A percentile compares a stretch with the other conserved stretches of the same genome.
Conservation (phyloP, 371 early-diverging fungal genomes). For the Mortierella sp. region DNA sequence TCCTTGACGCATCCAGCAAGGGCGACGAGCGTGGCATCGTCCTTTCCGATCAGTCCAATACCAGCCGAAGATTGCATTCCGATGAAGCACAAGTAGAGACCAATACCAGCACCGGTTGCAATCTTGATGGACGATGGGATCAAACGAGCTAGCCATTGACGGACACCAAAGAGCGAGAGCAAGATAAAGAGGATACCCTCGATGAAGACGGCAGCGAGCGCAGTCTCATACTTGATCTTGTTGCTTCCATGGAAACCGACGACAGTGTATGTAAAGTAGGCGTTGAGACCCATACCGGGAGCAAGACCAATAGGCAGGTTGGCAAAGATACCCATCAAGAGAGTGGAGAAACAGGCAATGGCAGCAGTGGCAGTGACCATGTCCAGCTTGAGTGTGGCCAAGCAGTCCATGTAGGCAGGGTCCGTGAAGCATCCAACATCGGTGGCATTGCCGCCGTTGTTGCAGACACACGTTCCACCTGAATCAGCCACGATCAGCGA, state of each 20-base stretch:
- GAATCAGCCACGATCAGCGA: conserved; percentile 78
- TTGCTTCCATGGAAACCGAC: conserved; percentile 85
- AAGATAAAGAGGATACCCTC: conserved; percentile 84
- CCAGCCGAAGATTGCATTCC: conserved; percentile 84
- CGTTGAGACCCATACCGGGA: conserved; percentile 87
- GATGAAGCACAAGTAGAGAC: conserved; percentile 82
- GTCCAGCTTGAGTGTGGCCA: conserved; percentile 71
- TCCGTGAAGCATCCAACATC: conserved; percentile 55
- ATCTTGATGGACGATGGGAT: conserved; percentile 81
- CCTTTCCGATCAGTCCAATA: conserved; percentile 76
- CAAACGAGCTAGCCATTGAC: conserved; percentile 82
- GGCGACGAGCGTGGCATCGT: conserved; percentile 73
- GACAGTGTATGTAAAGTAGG: conserved; percentile 86
- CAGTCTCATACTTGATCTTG: conserved; percentile 75
- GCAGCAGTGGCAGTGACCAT: conserved; percentile 82
- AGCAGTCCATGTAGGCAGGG: conserved; percentile 67
- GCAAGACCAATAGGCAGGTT: conserved; percentile 86
- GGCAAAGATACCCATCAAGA: conserved; percentile 78
- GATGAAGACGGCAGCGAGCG: conserved; percentile 82
- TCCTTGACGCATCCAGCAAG: conserved; percentile 73
- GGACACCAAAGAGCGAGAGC: conserved; percentile 80
- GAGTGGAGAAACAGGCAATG: conserved; percentile 64
- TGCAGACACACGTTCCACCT: conserved; percentile 82
- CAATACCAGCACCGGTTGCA: conserved; percentile 84
- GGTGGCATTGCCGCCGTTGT: conserved; percentile 17